phyloP scores from a whole-genome alignment of 106 monocot species.

The Platanthera zijinensis region DNA sequence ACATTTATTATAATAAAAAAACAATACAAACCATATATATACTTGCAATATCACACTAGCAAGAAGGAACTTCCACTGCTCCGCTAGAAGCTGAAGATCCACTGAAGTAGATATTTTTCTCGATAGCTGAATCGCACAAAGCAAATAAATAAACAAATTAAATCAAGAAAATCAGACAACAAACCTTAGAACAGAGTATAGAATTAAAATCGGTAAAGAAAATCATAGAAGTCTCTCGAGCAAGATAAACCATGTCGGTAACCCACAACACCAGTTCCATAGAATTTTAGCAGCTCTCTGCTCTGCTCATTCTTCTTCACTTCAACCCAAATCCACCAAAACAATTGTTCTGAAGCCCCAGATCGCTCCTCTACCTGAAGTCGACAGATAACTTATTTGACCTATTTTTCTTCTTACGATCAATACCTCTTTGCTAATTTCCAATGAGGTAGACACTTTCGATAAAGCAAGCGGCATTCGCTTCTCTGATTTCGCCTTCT shows the following conservation, averaged over 20 bases:
- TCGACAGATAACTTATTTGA: too few relatives aligned
- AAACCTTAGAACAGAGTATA: not conserved
- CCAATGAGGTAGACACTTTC: not conserved
- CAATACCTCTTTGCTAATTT: not conserved
- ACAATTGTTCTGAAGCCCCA: not conserved
- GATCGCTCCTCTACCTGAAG: not conserved
- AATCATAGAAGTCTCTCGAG: slow-evolving; percentile 13
- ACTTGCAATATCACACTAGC: slow-evolving; percentile 11
- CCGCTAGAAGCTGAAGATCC: slow-evolving; percentile 8
- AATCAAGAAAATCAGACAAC: not conserved
- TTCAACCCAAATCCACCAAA: not conserved
- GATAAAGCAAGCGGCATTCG: not conserved
- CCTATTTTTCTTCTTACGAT: not conserved
- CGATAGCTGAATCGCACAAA: slow-evolving; percentile 12
- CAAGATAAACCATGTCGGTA: slow-evolving; percentile 7
- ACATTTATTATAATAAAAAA: too few relatives aligned
- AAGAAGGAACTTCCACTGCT: slow-evolving; percentile 17
- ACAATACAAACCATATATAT: too few relatives aligned
- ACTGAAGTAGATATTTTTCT: slow-evolving; percentile 3
- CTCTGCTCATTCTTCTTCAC: slow-evolving; percentile 1
- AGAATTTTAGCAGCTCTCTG: not conserved
- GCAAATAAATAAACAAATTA: not conserved
- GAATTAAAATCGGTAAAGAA: not conserved
- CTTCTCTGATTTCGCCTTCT: not conserved
- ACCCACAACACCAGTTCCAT: slow-evolving; percentile 2